Evolutionary conservation across 768 basidiomycete genomes (phyloP), one percentile per base, ranked within the genome.

Genomic region (Tylopilus sp.): DNA sequence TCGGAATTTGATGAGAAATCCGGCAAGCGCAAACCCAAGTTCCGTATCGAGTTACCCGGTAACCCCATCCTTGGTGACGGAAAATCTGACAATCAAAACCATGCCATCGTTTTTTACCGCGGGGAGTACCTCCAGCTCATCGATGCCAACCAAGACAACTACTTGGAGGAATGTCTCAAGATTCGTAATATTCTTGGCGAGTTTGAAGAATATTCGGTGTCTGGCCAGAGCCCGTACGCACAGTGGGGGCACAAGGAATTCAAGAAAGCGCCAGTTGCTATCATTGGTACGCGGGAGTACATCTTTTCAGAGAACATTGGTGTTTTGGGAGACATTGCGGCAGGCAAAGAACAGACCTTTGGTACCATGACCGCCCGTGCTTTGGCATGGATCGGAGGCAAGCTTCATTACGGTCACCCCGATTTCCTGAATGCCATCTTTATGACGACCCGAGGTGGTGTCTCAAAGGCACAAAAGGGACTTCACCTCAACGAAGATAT

Each of bases 281-380:
- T 99, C 67, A 82, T 99, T 56, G 97, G 97, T 63, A 97, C 97
- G 6, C 86, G 97, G 69, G 97, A 99, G 74, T 99, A 99, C 73
- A 98, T 99, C 66, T 99, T 99, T 77, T 98, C 97, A 47, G 97
- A 98, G 76, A 98, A 98, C 69, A 98, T 98, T 61, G 97, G 97
- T 77, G 91, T 99, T 31, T 79, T 99, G 53, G 97, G 97, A 70
- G 97, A 99, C 69, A 93, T 99, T 57, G 97, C 97, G 42, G 97
- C 97, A 52, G 97, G 97, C 44, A 98, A 99, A 77, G 97, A 99
- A 73, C 97, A 99, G 73, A 99, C 97, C 41, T 99, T 99, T 71
- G 97, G 97, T 73, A 99, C 97, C 10, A 85, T 98, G 79, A 93
- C 95, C 0, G 95, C 95, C 36, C 88, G 95, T 66, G 87, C 90